Base-by-base conservation (phyloP, 495 filamentous ascomycete genomes). In the Astrocystis sublimbata region DNA sequence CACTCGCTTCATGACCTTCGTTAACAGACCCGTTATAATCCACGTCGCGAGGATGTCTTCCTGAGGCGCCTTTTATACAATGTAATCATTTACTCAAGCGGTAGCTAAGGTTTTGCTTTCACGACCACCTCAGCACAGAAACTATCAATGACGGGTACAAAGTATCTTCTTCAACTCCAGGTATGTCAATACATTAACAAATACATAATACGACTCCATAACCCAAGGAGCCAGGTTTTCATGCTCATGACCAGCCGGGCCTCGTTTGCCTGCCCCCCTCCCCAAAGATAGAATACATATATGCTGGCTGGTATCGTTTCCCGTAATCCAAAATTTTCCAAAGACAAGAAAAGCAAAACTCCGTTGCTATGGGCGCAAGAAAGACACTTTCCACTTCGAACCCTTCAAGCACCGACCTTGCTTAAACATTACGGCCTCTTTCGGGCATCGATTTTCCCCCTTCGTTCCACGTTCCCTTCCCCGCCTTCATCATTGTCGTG, bases 251-350 rank as follows among this genome's bases (percentile, higher is more conserved):
- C n/a, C n/a, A n/a, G 38, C 47, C 26, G 13, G 17, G n/a, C n/a
- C n/a, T n/a, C n/a, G n/a, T n/a, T n/a, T n/a, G n/a, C n/a, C n/a
- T 45, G 35, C 9, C 38, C 28, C 9, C 38, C 35, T 5, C 40
- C 53, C 55, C 47, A 49, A 55, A 47, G 15, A 36, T 40, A 31
- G 46, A 54, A 38, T 55, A 56, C 42, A 56, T 24, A 61, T 53
- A n/a, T n/a, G n/a, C n/a, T n/a, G n/a, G 23, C 31, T 62, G 60
- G 60, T 62, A 62, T 62, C 42, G 38, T 47, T 56, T 17, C 51
- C 60, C 42, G 28, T 62, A 62, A 19, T 62, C 50, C 51, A 62
- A 47, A 52, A n/a, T n/a, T n/a, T n/a, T n/a, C n/a, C n/a, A n/a
- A n/a, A n/a, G n/a, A n/a, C n/a, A n/a, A n/a, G n/a, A n/a, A n/a